These are phyloP conservation scores for Evernia prunastri DNA, from an alignment of 495 filamentous ascomycete genomes.

Conservation along the genomic window DNA sequence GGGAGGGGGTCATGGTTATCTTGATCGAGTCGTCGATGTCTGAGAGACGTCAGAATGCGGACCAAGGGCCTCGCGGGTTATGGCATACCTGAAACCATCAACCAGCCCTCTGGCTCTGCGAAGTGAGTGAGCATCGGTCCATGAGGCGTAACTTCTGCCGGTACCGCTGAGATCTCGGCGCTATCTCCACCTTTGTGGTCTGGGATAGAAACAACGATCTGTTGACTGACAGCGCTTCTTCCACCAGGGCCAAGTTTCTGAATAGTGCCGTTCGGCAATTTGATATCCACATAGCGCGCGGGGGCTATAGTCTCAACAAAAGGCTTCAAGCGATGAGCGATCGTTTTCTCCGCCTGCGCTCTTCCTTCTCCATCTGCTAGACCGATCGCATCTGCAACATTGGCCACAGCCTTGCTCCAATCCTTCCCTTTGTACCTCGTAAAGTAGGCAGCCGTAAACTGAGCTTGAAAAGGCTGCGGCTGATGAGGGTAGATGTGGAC, in stretches of 20 bases:
- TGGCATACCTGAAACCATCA: conserved; percentile 64
- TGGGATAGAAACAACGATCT: conserved; percentile 13
- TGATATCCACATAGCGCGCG: conserved; percentile 54
- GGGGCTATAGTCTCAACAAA: conserved; percentile 73
- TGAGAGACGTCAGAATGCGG: conserved; percentile 26
- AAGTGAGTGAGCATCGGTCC: conserved; percentile 60
- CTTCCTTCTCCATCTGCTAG: conserved; percentile 53
- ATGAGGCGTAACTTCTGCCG: conserved; percentile 36
- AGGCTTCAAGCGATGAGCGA: conserved; percentile 63
- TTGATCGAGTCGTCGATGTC: conserved; percentile 98
- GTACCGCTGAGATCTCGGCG: conserved; percentile 38
- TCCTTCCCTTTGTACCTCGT: conserved; percentile 58
- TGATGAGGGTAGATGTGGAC: conserved; percentile 23
- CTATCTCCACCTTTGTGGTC: conserved; percentile 34
- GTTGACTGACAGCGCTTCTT: conserved; percentile 25
- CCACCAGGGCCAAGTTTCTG: conserved; percentile 42
- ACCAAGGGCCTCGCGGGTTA: background rate
- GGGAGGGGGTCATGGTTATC: conserved; percentile 70
- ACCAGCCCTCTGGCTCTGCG: conserved; percentile 76
- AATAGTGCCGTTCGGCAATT: conserved; percentile 38
- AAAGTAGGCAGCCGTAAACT: conserved; percentile 77
- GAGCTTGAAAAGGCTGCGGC: conserved; percentile 58
- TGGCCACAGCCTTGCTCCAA: conserved; percentile 58
- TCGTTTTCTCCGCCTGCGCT: conserved; percentile 53
- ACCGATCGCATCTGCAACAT: conserved; percentile 64